Conservation (phyloP, 1,284 basidiomycete species). For the Papiliotrema flavescens region DNA sequence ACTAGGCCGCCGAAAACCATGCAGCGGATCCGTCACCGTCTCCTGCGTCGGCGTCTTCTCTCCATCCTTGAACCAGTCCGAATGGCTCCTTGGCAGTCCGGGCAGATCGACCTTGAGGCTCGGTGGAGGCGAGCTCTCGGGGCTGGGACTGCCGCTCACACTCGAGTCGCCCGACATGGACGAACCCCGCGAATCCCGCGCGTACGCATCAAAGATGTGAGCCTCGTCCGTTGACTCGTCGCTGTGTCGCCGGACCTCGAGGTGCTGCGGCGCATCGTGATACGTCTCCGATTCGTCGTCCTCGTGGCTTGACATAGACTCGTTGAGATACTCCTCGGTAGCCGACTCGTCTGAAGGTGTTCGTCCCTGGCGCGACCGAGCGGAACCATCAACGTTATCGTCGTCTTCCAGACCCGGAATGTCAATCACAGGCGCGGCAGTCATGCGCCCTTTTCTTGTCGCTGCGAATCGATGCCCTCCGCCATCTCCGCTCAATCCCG, state of each 20-base stretch:
- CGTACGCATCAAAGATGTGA: constrained; percentile 77
- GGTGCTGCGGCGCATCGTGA: constrained; percentile 29
- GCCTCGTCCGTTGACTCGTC: constrained; percentile 70
- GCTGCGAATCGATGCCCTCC: constrained; percentile 71
- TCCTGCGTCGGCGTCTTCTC: constrained; percentile 46
- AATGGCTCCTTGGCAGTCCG: constrained; percentile 16
- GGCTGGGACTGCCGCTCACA: constrained; percentile 27
- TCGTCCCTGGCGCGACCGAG: constrained; percentile 7
- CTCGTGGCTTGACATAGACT: constrained; percentile 18
- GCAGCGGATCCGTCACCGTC: constrained; percentile 22
- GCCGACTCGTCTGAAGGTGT: constrained; percentile 21
- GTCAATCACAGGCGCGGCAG: constrained; percentile 26
- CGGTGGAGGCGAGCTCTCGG: constrained; percentile 28
- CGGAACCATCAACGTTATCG: constrained; percentile 19
- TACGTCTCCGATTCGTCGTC: constrained; percentile 23
- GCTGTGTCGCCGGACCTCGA: constrained; percentile 41
- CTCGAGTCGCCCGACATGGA: constrained; percentile 51
- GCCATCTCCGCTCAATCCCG: constrained; percentile 68
- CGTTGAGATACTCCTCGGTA: constrained; percentile 2
- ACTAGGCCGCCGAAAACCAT: constrained; percentile 16
- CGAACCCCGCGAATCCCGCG: constrained; percentile 31
- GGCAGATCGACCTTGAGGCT: constrained; percentile 23
- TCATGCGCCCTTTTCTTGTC: constrained; percentile 47
- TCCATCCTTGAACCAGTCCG: constrained; percentile 33
- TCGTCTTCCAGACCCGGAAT: constrained; percentile 26